Percentiles rank a stretch among this genome's conserved stretches.
These are phyloP conservation scores for Sphagnum tenellum DNA, from an alignment of 225 moss, liverwort and hornwort genomes.

Conservation along the genomic window DNA sequence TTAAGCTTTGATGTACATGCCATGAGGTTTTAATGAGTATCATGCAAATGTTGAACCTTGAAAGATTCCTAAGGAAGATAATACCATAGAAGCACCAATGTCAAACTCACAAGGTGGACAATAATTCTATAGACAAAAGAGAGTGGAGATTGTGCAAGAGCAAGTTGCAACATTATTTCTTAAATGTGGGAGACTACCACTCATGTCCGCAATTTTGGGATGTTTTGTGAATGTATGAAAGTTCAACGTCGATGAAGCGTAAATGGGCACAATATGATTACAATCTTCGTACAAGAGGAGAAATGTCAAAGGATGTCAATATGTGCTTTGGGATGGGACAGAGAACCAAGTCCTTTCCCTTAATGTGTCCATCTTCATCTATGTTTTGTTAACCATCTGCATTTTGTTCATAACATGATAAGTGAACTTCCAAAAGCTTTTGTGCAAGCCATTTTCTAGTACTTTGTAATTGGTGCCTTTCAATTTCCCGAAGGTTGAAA, in stretches of 20 bases:
- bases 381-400: conserved; percentile 27
- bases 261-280: conserved; percentile 13
- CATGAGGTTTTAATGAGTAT: no score
- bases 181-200: conserved; percentile 13
- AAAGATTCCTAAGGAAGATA: conserved; percentile 9
- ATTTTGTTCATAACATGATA: conserved; percentile 31
- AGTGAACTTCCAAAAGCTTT: conserved; percentile 19
- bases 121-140: background rate
- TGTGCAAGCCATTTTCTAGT: conserved; percentile 38
- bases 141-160: conserved; percentile 18
- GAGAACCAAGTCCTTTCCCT: conserved; percentile 41
- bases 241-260: conserved; percentile 22
- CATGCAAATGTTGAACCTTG: conserved; percentile 14
- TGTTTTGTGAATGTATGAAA: conserved; percentile 31
- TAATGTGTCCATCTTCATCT: conserved; percentile 35
- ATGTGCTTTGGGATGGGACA: conserved; percentile 36
- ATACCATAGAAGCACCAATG: conserved; percentile 21
- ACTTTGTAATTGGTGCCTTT: conserved; percentile 35
- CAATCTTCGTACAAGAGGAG: conserved; percentile 11
- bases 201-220: conserved; percentile 17
- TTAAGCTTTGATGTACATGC: no score
- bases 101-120: conserved; percentile 2
- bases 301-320: conserved; percentile 18
- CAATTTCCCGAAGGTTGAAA: conserved; percentile 15
- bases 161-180: conserved; percentile 43